A percentile compares a stretch with the other conserved stretches of the same genome.
Evolutionary conservation across 805 yeast genomes (phyloP).

Genomic region (Ogataea glucozyma): DNA sequence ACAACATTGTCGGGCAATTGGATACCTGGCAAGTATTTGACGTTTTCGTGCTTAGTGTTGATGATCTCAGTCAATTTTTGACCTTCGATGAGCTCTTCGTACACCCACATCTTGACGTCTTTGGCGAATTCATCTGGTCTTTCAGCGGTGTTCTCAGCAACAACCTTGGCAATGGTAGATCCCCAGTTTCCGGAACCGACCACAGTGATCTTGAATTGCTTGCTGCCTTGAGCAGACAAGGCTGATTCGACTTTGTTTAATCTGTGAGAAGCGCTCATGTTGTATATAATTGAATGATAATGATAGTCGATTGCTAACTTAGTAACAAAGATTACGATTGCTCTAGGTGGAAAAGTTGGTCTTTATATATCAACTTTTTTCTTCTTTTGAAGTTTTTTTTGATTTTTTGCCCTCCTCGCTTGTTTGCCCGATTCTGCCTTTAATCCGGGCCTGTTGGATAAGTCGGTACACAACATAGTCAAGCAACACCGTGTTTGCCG

Average conservation of each 20-base stretch:
- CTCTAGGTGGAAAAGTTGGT: background rate
- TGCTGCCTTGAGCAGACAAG: conserved; percentile 20
- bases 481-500: background rate
- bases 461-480: no score
- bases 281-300: background rate
- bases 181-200: conserved; percentile 99
- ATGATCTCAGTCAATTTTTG: conserved; percentile 84
- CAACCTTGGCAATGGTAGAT: conserved; percentile 92
- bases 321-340: background rate
- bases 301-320: background rate
- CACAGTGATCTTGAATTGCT: conserved; percentile 60
- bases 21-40: conserved; percentile 89
- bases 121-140: conserved; percentile 71
- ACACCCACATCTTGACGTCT: conserved; percentile 95
- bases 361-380: background rate
- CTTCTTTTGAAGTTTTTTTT: background rate
- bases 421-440: conserved; percentile 1
- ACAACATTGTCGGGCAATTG: conserved; percentile 80
- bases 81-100: conserved; percentile 80
- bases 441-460: background rate
- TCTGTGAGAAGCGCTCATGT: conserved; percentile 30
- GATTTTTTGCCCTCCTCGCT: background rate
- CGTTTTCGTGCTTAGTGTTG: conserved; percentile 89
- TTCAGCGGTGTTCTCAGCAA: conserved; percentile 80
- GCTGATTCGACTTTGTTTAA: conserved; percentile 23